Conservation (phyloP, 1,284 basidiomycete genomes). For the Limonomyces culmigenus region DNA sequence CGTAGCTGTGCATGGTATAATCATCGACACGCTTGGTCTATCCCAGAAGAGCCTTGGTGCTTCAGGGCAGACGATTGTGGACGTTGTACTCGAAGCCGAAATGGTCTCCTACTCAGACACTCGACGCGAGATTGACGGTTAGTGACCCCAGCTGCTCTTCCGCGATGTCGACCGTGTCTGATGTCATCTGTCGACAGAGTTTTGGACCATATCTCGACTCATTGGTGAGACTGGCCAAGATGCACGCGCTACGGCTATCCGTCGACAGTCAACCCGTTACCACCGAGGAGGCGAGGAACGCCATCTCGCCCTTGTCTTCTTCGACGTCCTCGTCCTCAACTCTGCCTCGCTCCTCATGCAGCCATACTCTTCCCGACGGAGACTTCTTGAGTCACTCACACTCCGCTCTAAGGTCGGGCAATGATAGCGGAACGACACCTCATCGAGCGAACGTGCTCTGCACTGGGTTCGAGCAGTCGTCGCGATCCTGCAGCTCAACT, state of each 20-base stretch:
- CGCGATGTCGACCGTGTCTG: neutral
- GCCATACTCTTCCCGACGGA: slow-evolving; percentile 42
- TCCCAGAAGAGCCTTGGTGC: neutral
- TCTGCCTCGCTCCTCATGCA: slow-evolving; percentile 32
- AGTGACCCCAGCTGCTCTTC: too few species aligned
- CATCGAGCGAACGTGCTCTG: slow-evolving; percentile 13
- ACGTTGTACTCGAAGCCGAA: slow-evolving; percentile 72
- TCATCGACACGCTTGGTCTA: neutral
- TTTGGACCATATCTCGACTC: slow-evolving; percentile 67
- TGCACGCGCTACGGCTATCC: slow-evolving; percentile 7
- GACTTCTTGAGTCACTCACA: slow-evolving; percentile 34
- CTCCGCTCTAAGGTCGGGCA: slow-evolving; percentile 33
- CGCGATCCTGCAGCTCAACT: slow-evolving; percentile 19
- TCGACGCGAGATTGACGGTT: slow-evolving; percentile 38
- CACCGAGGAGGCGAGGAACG: slow-evolving; percentile 14
- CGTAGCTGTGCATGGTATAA: slow-evolving; percentile 33
- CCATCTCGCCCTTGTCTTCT: slow-evolving; percentile 70
- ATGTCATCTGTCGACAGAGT: slow-evolving; percentile 25
- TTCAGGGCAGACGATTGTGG: slow-evolving; percentile 10
- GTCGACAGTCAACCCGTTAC: neutral
- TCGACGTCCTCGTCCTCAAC: slow-evolving; percentile 62
- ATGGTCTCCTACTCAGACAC: slow-evolving; percentile 67
- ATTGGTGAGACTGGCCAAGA: too few species aligned
- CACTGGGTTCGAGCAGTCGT: slow-evolving; percentile 4
- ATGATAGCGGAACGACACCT: slow-evolving; percentile 38